These are phyloP conservation scores for Hypholoma fasciculare DNA, from an alignment of 768 basidiomycete species.

Conservation along the genomic window DNA sequence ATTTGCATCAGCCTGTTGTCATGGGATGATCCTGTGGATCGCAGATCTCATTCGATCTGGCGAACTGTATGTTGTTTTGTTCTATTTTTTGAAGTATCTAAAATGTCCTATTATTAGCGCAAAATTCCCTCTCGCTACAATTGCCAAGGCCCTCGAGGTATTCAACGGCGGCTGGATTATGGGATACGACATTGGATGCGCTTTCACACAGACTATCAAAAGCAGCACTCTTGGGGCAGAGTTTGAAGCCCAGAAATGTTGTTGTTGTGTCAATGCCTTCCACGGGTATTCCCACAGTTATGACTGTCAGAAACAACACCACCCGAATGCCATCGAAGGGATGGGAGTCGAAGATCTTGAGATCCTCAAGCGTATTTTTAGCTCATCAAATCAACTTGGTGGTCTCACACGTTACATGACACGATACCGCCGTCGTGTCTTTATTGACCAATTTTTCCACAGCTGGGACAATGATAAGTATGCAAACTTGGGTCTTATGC, in stretches of 20 bases:
- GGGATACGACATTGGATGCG: not conserved
- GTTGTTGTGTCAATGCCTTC: constrained; percentile 10
- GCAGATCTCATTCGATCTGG: not conserved
- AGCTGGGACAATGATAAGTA: not conserved
- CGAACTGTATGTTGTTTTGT: not conserved
- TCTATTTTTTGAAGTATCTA: not conserved
- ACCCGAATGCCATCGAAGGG: constrained; percentile 8
- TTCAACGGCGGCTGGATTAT: not conserved
- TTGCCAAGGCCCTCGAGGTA: not conserved
- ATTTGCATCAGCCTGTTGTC: not conserved
- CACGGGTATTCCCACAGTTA: constrained; percentile 10
- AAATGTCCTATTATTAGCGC: not conserved
- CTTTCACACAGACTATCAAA: not conserved
- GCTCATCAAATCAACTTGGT: constrained; percentile 8
- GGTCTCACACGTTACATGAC: constrained; percentile 1
- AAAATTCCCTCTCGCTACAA: constrained; percentile 10
- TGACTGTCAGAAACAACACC: constrained; percentile 4
- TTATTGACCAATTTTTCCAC: not conserved
- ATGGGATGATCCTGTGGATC: not conserved
- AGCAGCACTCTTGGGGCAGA: not conserved
- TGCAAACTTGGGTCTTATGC: no score
- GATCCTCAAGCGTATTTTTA: constrained; percentile 6
- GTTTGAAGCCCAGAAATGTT: not conserved
- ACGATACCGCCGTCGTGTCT: not conserved
- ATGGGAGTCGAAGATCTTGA: constrained; percentile 12